These are phyloP conservation scores for Achaetomiella virescens DNA, from an alignment of 495 filamentous ascomycete species.

Conservation along the genomic window DNA sequence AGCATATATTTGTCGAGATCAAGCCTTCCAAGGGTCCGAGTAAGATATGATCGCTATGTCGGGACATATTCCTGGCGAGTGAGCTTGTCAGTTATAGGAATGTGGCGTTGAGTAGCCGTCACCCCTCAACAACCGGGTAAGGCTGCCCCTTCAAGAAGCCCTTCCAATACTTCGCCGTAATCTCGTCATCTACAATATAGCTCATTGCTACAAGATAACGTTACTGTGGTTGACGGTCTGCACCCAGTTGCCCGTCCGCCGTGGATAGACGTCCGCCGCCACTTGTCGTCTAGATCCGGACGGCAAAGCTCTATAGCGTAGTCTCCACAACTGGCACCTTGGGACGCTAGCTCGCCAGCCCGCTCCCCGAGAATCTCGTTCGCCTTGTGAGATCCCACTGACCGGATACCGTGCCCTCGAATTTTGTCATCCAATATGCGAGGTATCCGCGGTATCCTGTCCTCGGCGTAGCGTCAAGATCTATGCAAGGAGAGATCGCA, in stretches of 20 bases:
- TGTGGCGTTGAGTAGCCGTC: not conserved
- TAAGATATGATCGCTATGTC: no score
- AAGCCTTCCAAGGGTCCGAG: no score
- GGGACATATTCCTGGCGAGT: no score
- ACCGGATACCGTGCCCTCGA: slow-evolving; percentile 20
- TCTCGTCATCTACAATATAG: slow-evolving; percentile 22
- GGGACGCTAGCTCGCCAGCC: slow-evolving; percentile 24
- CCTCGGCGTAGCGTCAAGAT: slow-evolving; percentile 15
- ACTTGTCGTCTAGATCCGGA: slow-evolving; percentile 20
- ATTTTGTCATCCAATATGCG: slow-evolving; percentile 19
- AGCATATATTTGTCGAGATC: no score
- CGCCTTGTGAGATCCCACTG: slow-evolving; percentile 7
- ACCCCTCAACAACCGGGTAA: slow-evolving; percentile 19
- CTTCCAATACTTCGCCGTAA: slow-evolving; percentile 25
- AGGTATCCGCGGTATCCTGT: slow-evolving; percentile 14
- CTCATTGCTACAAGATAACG: slow-evolving; percentile 18
- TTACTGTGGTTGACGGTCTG: slow-evolving; percentile 24
- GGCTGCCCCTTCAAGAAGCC: slow-evolving; percentile 18
- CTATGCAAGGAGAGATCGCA: slow-evolving; percentile 20
- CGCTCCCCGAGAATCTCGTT: slow-evolving; percentile 24
- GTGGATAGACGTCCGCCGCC: slow-evolving; percentile 27
- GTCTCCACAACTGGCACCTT: slow-evolving; percentile 6
- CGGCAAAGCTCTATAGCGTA: slow-evolving; percentile 24
- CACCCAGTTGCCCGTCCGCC: slow-evolving; percentile 27
- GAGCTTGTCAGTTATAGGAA: no score